Evolutionary conservation across 2,329 filamentous ascomycete genomes (phyloP).

Genomic region (Pyrenophora graminea): DNA sequence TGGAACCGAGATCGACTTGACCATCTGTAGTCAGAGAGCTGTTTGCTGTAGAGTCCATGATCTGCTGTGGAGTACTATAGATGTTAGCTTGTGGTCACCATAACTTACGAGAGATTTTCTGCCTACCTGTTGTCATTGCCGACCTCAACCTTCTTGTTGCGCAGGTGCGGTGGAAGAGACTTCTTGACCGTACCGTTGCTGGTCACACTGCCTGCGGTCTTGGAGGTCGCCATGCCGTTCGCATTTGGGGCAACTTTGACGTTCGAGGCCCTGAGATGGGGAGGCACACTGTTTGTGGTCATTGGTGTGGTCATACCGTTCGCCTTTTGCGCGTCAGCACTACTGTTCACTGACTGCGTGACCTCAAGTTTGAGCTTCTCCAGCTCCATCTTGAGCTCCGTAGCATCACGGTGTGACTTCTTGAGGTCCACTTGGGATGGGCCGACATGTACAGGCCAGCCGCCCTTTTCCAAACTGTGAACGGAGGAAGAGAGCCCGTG

Average conservation of each 20-base stretch:
- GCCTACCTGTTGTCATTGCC: not conserved
- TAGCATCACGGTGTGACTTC: constrained; percentile 18
- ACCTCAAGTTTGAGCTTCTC: constrained; percentile 21
- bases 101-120: not conserved
- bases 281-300: constrained; percentile 5
- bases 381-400: constrained; percentile 20
- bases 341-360: constrained; percentile 7
- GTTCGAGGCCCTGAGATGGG: no score
- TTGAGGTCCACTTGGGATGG: constrained; percentile 14
- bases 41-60: constrained; percentile 5
- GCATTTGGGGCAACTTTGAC: no score
- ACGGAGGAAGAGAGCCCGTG: constrained; percentile 26
- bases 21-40: constrained; percentile 26
- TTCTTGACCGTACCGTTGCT: constrained; percentile 10
- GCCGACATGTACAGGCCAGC: constrained; percentile 24
- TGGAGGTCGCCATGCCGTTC: constrained; percentile 1
- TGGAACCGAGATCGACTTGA: constrained; percentile 19
- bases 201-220: constrained; percentile 1
- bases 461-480: constrained; percentile 20
- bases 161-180: constrained; percentile 27
- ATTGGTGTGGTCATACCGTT: constrained; percentile 11
- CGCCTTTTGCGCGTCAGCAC: constrained; percentile 16
- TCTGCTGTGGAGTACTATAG: constrained; percentile 4
- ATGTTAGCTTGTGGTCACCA: not conserved
- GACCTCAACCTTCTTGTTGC: constrained; percentile 8